Base-by-base conservation (phyloP, 2,329 filamentous ascomycete species). In the Aspergillus spinulosporus region DNA sequence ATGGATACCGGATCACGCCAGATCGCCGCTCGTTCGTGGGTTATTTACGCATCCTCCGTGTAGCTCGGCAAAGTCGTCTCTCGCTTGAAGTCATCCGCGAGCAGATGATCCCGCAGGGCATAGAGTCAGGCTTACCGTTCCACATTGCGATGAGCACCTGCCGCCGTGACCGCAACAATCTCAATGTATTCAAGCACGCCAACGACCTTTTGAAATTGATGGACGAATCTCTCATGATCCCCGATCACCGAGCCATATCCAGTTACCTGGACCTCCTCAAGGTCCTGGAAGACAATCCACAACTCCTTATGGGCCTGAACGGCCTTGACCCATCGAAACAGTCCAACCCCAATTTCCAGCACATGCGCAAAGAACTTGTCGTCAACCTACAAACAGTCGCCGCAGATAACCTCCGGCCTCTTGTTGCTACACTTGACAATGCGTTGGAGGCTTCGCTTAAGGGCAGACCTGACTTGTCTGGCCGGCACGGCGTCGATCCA, bases 61-160 rank as follows among this genome's bases (percentile, higher is more conserved):
- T 82, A 34, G 84, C 83, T 42, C 87, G 88, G 57, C 82, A 87
- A 43, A 92, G 89, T 63, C 77, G 76, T 39, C 79, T 84, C 59
- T 80, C 84, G 1, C 78, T 85, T 11, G 75, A 82, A 11, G 69
- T 88, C n/a, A 69, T 97, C 15, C 69, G 75, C 28, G 68, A 77
- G 14, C 82, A 74, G 58, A 71, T 72, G 63, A 55, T 87, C 66
- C 83, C 82, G 2, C 65, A 66, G 21, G 66, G 74, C 5, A 63
- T 77, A 59, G 68, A 82, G 39, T 73, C 69, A 54, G 64, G 68
- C 34, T 82, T 81, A 56, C 85, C 84, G 7, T 90, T 92, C 74
- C 83, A 84, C 52, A 82, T 90, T 46, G 90, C 88, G 52, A 85
- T 97, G 78, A 81, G 82, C 60, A 81, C 85, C 4, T 96, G 92